A percentile compares a stretch with the other conserved stretches of the same genome.
phyloP scores from a whole-genome alignment of 306 rosid species.

The Malus sieversii region DNA sequence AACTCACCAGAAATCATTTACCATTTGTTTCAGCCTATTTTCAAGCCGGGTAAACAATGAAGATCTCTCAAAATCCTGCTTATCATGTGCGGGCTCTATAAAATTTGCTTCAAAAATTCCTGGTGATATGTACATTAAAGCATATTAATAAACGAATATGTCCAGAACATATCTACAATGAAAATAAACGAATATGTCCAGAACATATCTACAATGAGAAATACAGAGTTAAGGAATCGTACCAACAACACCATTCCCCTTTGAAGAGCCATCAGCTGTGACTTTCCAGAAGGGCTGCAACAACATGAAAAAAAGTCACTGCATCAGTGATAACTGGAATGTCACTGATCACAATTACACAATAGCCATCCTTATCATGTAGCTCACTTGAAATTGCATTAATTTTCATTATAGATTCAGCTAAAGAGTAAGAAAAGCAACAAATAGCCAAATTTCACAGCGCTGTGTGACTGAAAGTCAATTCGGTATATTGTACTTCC shows the following conservation, averaged over 20 bases:
- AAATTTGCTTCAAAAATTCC: constrained; percentile 94
- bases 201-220: not conserved
- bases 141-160: constrained; percentile 9
- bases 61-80: constrained; percentile 96
- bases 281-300: constrained; percentile 95
- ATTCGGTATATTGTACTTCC: not conserved
- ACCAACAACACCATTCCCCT: constrained; percentile 85
- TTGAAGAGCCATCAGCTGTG: constrained; percentile 49
- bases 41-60: constrained; percentile 64
- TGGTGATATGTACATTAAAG: constrained; percentile 24
- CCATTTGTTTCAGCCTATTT: constrained; percentile 71
- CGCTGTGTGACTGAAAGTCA: not conserved
- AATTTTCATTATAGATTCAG: constrained; percentile 17
- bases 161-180: not conserved
- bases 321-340: constrained; percentile 20
- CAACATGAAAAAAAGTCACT: constrained; percentile 13
- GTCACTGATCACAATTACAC: constrained; percentile 10
- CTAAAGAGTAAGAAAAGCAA: not conserved
- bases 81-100: constrained; percentile 94
- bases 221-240: constrained; percentile 27
- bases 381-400: constrained; percentile 8
- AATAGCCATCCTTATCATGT: constrained; percentile 2
- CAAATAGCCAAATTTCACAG: not conserved
- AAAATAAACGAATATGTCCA: not conserved
- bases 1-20: constrained; percentile 72